Evolutionary conservation across 768 basidiomycete genomes (phyloP), one percentile per base, ranked within the genome.

Genomic region (Cantharellus anzutake): DNA sequence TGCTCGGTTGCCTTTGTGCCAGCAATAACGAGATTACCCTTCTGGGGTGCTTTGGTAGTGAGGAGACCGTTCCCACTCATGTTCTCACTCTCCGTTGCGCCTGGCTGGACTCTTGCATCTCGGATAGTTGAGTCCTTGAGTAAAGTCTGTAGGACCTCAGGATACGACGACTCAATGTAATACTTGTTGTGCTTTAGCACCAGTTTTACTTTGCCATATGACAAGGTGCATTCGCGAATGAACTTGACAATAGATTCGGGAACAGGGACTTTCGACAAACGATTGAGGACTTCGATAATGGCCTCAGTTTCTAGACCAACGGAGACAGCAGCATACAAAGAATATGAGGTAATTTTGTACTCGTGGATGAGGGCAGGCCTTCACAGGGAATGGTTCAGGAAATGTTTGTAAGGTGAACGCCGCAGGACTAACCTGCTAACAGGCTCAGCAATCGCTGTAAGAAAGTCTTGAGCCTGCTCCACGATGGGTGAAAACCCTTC

Each of bases 341-440:
- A 98, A 71, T 98, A 96, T 51, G 92, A 85, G 60, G 94, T 98
- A 68, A 99, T 81, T 73, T 94, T 91, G 78, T 98, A 99, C 75
- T 98, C 96, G 73, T 99, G 94, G 63, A 98, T 93, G 73, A 94
- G 91, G 55, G 90, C 83, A 58, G 96, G 96, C 76, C 94, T 94
- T 64, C 38, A n/a, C 4, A 41, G 7, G 3, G 4, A 53, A 3
- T 55, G 61, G 44, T 48, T 55, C 56, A 44, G 39, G 20, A 34
- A n/a, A 53, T 52, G 51, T 41, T 14, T 14, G 7, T 48, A 37
- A 11, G n/a, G 20, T 29, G 7, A 38, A 11, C 4, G n/a, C 14
- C 16, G 29, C 11, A 39, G 7, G 29, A 75, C 87, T 71, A 71
- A 94, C 92, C 92, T 84, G 77, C 92, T 97, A 67, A 98, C 92